Evolutionary conservation across 371 early-diverging fungal genomes (phyloP).

Genomic region (Rhizopus sp.): DNA sequence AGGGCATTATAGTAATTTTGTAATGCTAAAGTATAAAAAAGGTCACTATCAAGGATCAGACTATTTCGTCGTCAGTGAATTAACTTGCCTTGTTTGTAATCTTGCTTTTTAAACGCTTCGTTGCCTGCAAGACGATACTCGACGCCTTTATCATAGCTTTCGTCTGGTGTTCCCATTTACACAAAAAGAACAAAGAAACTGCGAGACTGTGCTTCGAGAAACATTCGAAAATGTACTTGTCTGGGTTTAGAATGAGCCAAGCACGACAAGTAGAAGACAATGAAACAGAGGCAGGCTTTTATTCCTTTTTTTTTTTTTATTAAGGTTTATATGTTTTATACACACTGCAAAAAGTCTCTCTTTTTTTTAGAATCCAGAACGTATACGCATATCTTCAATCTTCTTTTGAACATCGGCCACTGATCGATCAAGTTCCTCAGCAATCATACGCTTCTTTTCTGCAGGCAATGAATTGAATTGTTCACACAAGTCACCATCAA

Average conservation of each 20-base stretch:
- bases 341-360: no score
- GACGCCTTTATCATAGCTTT: conserved; percentile 42
- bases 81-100: conserved; percentile 30
- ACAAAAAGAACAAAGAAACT: conserved; percentile 3
- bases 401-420: conserved; percentile 89
- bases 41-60: not conserved
- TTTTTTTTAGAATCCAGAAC: conserved; percentile 57
- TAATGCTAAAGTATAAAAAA: conserved; percentile 24
- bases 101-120: conserved; percentile 34
- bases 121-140: conserved; percentile 41
- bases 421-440: conserved; percentile 88
- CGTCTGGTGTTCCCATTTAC: conserved; percentile 24
- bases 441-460: conserved; percentile 75
- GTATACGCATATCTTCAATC: conserved; percentile 83
- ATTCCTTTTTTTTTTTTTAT: no score
- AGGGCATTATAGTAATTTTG: conserved; percentile 40
- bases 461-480: conserved; percentile 68
- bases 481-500: conserved; percentile 96
- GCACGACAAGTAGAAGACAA: no score
- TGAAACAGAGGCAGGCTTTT: no score
- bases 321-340: no score
- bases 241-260: no score
- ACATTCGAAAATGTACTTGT: no score
- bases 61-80: not conserved
- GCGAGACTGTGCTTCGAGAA: no score